Percentiles rank a stretch among this genome's conserved stretches.
phyloP scores from a whole-genome alignment of 75 land plant genomes.

The Cupressus sempervirens region DNA sequence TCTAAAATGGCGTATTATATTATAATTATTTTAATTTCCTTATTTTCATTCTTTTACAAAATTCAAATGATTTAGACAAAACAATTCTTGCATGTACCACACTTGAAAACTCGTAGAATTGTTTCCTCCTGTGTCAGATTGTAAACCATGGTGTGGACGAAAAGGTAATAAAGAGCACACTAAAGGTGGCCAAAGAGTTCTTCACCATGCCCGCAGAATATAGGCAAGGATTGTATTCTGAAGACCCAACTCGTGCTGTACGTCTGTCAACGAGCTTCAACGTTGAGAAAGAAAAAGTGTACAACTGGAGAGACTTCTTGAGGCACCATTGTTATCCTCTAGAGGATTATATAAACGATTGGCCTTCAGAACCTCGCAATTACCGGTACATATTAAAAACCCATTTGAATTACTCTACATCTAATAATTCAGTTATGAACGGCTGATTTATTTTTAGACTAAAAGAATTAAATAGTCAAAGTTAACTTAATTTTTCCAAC shows the following conservation, averaged over 20 bases:
- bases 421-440: too few relatives aligned
- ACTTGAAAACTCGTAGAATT: background rate
- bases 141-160: constrained; percentile 45
- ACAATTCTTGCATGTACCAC: too few relatives aligned
- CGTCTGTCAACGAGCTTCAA: constrained; percentile 46
- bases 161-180: constrained; percentile 20
- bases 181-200: constrained; percentile 25
- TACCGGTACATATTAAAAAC: constrained; percentile 20
- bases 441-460: too few relatives aligned
- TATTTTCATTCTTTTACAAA: too few relatives aligned
- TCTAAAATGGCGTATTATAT: too few relatives aligned
- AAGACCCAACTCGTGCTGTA: constrained; percentile 22
- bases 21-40: too few relatives aligned
- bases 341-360: constrained; percentile 28
- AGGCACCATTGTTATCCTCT: constrained; percentile 46
- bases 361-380: constrained; percentile 38
- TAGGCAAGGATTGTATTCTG: constrained; percentile 35
- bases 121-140: constrained; percentile 22
- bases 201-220: constrained; percentile 37
- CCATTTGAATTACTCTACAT: background rate
- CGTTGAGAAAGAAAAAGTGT: constrained; percentile 28
- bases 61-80: too few relatives aligned
- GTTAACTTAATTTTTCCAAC: too few relatives aligned
- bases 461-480: too few relatives aligned
- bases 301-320: constrained; percentile 37